Evolutionary conservation across 23 red algal genomes (phyloP).

Genomic region (Gracilaria gracilis): DNA sequence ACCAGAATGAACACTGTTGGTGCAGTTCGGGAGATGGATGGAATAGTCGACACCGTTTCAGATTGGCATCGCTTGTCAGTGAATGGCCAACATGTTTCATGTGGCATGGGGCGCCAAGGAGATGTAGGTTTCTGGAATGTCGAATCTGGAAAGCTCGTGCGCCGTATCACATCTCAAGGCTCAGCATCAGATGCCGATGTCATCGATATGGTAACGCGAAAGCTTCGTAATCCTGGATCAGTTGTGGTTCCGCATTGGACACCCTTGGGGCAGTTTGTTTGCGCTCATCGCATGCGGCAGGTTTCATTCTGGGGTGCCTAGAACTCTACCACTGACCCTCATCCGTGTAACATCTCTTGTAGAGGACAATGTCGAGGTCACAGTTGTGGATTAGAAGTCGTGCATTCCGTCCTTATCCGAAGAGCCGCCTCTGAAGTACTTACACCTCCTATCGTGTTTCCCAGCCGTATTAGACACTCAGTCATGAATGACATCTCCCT

Average conservation of each 20-base stretch:
- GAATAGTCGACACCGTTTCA: conserved; percentile 25
- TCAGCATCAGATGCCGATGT: conserved; percentile 36
- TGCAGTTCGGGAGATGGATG: conserved; percentile 56
- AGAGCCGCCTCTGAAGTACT: not conserved
- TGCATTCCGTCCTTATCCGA: not conserved
- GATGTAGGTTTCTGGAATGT: conserved; percentile 58
- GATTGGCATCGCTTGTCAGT: conserved; percentile 59
- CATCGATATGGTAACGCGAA: conserved; percentile 36
- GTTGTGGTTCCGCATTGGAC: conserved; percentile 59
- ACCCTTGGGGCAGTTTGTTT: conserved; percentile 20
- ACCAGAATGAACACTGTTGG: conserved; percentile 27
- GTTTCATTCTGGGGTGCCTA: conserved; percentile 48
- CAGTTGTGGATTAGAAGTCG: not conserved
- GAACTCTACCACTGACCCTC: not conserved
- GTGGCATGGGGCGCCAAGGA: conserved; percentile 33
- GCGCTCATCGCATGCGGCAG: conserved; percentile 66
- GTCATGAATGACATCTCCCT: not conserved
- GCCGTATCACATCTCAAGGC: not conserved
- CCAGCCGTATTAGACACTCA: not conserved
- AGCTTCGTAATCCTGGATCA: conserved; percentile 55
- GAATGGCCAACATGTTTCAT: conserved; percentile 42
- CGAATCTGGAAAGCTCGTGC: conserved; percentile 46
- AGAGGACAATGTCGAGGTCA: not conserved
- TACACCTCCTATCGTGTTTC: not conserved
- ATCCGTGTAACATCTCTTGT: not conserved